Percentiles rank a stretch among this genome's conserved stretches.
Evolutionary conservation across 768 basidiomycete species (phyloP).

Genomic region (Leccinum subtestaceum): DNA sequence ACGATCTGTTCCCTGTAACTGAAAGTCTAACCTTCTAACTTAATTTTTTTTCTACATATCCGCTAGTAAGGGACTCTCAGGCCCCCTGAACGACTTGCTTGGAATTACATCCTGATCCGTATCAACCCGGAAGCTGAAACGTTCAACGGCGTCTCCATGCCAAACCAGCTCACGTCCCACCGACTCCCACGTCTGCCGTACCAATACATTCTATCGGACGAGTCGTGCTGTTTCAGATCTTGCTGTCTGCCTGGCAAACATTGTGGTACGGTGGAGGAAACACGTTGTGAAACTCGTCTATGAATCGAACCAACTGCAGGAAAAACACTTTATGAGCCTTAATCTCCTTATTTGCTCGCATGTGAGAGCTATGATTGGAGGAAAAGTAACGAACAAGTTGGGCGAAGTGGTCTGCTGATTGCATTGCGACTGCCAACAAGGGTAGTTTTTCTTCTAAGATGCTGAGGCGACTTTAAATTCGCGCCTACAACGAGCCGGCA

Average conservation of each 20-base stretch:
- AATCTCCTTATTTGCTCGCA: too few species aligned
- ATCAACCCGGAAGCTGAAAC: neutral
- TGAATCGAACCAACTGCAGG: neutral
- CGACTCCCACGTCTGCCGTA: neutral
- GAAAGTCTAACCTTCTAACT: constrained; percentile 23
- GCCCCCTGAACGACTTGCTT: neutral
- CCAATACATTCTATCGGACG: neutral
- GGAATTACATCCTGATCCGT: neutral
- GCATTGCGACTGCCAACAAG: too few species aligned
- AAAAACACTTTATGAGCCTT: too few species aligned
- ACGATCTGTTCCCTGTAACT: constrained; percentile 10
- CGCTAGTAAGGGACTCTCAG: neutral
- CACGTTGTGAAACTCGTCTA: neutral
- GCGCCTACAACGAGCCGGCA: too few species aligned
- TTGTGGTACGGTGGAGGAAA: neutral
- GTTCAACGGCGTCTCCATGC: neutral
- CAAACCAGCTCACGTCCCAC: neutral
- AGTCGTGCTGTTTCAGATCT: neutral
- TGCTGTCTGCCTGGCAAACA: neutral
- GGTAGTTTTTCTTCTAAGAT: too few species aligned
- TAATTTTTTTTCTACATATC: neutral
- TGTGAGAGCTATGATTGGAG: too few species aligned
- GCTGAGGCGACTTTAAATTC: too few species aligned
- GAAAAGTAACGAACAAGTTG: too few species aligned
- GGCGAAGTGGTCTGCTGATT: too few species aligned